Evolutionary conservation across 805 yeast genomes (phyloP), one percentile per base, ranked within the genome.

Genomic region (Candida railenensis): DNA sequence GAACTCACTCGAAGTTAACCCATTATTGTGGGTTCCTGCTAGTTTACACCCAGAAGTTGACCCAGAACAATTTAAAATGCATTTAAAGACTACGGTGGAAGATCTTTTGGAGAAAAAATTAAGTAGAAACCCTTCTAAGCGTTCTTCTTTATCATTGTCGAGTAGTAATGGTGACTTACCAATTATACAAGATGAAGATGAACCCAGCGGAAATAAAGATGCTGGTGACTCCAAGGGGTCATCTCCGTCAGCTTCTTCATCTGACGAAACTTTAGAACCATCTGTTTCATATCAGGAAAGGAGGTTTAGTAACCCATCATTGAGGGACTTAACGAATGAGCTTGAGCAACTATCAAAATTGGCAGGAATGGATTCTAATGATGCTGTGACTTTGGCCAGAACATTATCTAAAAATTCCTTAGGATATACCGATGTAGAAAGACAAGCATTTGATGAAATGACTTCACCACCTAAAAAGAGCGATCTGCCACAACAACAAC

Each of bases 21-120:
- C 79, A 47, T 66, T 87, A 28, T 69, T 92, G 45, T 92, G 99
- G 99, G 97, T 94, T 1, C 98, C 98, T 0, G 99, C 98, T 1
- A 82, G 81, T 51, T 75, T 89, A 34, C 99, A 94, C 62, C 98
- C 98, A 1, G 92, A 87, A 56, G 78, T 92, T n/a, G 91, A 95
- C 21, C 98, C 98, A 2, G 95, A 88, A 57, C 89, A 87, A 56
- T 86, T 82, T 67, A 72, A 82, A 52, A 78, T 76, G 53, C 86
- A 85, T 58, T 83, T 87, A 39, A 83, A 83, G 48, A 63, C 69
- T 22, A 74, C 80, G n/a, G 81, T 79, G 3, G 76, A 74, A 49
- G 82, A 78, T 50, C 62, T 78, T 30, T 65, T 77, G 50, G 73
- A 75, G 44, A 68, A 74, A 40, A 60, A 63, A 55, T 39, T 57